Evolutionary conservation across 2,329 filamentous ascomycete genomes (phyloP).

Genomic region (Fusarium sp.): DNA sequence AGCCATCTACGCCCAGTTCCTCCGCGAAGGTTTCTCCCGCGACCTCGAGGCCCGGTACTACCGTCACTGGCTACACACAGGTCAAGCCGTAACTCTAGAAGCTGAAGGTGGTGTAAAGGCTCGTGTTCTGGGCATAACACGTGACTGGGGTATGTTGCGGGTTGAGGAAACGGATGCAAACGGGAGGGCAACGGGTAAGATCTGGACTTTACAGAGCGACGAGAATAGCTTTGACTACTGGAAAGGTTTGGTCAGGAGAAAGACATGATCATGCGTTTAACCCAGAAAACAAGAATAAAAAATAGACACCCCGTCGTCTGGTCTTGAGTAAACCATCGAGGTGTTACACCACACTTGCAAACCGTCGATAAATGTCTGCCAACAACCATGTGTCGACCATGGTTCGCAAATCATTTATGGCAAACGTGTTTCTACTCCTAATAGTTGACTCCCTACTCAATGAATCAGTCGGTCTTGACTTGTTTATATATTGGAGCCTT

Average conservation of each 20-base stretch:
- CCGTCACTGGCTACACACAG: constrained; percentile 82
- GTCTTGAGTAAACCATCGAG: not conserved
- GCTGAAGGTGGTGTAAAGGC: constrained; percentile 77
- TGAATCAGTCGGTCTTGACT: constrained; percentile 21
- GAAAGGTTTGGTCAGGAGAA: constrained; percentile 82
- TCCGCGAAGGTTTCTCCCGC: constrained; percentile 74
- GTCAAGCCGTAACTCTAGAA: constrained; percentile 76
- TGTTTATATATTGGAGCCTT: not conserved
- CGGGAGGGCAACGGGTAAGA: constrained; percentile 76
- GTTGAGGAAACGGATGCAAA: constrained; percentile 82
- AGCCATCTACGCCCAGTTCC: constrained; percentile 76
- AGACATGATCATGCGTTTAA: constrained; percentile 58
- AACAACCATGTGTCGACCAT: not conserved
- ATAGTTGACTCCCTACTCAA: not conserved
- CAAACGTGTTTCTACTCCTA: not conserved
- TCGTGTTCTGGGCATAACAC: constrained; percentile 83
- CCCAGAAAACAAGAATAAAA: not conserved
- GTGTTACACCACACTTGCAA: not conserved
- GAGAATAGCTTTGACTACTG: constrained; percentile 99
- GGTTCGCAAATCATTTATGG: not conserved
- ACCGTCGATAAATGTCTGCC: not conserved
- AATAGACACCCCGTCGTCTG: not conserved
- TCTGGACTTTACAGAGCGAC: constrained; percentile 89
- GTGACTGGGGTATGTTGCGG: constrained; percentile 87
- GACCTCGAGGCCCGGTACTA: constrained; percentile 82